phyloP scores from a whole-genome alignment of 352 stramenopile species.

The Globisporangium spinosum region DNA sequence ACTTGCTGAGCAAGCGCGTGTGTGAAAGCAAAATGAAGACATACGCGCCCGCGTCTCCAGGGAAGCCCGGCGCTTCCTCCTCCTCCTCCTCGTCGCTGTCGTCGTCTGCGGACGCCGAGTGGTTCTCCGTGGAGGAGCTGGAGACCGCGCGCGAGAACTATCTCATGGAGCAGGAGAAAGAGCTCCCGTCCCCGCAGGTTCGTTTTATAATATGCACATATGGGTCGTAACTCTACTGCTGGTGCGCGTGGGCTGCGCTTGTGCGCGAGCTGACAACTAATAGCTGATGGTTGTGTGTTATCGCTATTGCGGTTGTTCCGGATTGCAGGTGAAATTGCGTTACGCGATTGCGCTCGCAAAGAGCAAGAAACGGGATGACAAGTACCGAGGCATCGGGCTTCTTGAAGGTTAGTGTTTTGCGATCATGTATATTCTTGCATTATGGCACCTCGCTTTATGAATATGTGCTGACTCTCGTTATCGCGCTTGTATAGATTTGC shows the following conservation, averaged over 20 bases:
- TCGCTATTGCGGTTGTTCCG: not conserved
- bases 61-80: constrained; percentile 8
- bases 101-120: constrained; percentile 31
- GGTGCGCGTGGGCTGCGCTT: not conserved
- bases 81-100: constrained; percentile 10
- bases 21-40: constrained; percentile 15
- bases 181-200: constrained; percentile 59
- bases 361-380: constrained; percentile 78
- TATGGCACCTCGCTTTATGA: not conserved
- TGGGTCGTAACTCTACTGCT: not conserved
- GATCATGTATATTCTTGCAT: not conserved
- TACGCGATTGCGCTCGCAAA: constrained; percentile 74
- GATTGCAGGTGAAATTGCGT: constrained; percentile 59
- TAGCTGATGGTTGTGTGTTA: not conserved
- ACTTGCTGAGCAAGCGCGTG: not conserved
- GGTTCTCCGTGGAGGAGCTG: constrained; percentile 74
- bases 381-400: constrained; percentile 63
- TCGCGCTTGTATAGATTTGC: constrained; percentile 38
- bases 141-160: constrained; percentile 71
- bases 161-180: constrained; percentile 72
- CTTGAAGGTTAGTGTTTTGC: constrained; percentile 57
- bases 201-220: not conserved
- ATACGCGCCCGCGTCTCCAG: constrained; percentile 14
- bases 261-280: not conserved
- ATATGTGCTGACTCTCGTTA: not conserved